Percentiles rank a stretch among this genome's conserved stretches.
Evolutionary conservation across 495 filamentous ascomycete genomes (phyloP).

Genomic region (Penicillium taxi): DNA sequence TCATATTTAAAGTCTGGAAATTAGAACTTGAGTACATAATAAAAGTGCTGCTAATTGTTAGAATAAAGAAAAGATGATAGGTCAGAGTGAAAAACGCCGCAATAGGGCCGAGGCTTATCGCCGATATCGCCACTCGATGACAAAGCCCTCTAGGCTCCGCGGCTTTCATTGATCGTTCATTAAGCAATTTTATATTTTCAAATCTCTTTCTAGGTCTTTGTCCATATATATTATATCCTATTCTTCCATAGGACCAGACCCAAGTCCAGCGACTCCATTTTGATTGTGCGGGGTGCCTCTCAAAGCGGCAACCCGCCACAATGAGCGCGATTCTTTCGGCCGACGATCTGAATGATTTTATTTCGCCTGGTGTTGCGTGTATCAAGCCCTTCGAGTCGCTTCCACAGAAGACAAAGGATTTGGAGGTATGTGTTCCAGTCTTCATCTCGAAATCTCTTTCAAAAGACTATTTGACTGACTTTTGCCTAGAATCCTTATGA

Average conservation of each 20-base stretch:
- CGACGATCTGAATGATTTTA: constrained; percentile 98
- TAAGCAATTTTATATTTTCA: too few species aligned
- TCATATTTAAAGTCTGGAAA: too few species aligned
- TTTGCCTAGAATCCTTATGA: constrained; percentile 59
- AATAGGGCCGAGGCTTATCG: constrained; percentile 34
- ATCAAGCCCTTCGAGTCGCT: constrained; percentile 96
- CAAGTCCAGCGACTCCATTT: background rate
- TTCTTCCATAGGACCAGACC: background rate
- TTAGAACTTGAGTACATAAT: too few species aligned
- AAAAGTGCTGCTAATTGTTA: background rate
- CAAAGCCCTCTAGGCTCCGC: constrained; percentile 25
- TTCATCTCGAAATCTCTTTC: too few species aligned
- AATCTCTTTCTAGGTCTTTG: too few species aligned
- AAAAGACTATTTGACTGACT: background rate
- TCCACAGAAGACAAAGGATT: constrained; percentile 41
- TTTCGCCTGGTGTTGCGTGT: constrained; percentile 92
- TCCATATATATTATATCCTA: background rate
- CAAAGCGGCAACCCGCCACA: constrained; percentile 24
- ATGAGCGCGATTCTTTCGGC: constrained; percentile 97
- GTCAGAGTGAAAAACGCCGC: background rate
- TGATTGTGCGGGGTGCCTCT: constrained; percentile 4
- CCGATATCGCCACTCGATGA: constrained; percentile 37
- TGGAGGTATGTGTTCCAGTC: constrained; percentile 26
- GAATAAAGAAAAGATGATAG: background rate
- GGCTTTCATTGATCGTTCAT: constrained; percentile 9